Evolutionary conservation across 192 early-diverging fungal genomes (phyloP).

Genomic region (Backusella psychrophila): DNA sequence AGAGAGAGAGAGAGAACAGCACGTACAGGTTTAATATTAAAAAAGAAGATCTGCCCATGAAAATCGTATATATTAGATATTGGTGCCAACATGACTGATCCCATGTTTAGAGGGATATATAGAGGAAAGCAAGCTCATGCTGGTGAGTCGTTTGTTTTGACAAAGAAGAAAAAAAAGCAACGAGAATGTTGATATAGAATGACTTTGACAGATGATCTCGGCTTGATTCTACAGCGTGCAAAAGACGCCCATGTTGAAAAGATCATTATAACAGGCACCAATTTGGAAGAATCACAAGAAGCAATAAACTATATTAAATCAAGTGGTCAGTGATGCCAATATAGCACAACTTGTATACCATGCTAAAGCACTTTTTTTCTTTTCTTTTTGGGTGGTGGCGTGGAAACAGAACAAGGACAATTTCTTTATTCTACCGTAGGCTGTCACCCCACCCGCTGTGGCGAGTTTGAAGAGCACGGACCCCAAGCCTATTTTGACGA

Average conservation of each 20-base stretch:
- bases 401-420: conserved; percentile 21
- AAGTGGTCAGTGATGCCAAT: background rate
- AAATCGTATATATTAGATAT: conserved; percentile 55
- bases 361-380: too few species aligned
- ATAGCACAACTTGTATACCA: too few species aligned
- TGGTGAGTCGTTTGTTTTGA: conserved; percentile 33
- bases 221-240: conserved; percentile 62
- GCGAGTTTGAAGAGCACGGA: conserved; percentile 66
- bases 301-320: conserved; percentile 57
- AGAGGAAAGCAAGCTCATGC: conserved; percentile 72
- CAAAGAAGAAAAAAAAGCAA: background rate
- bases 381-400: background rate
- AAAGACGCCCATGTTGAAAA: conserved; percentile 60
- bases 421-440: conserved; percentile 75
- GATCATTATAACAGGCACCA: conserved; percentile 86
- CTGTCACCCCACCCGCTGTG: conserved; percentile 81
- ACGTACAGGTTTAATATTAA: background rate
- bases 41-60: background rate
- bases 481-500: conserved; percentile 62
- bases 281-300: conserved; percentile 53
- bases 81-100: conserved; percentile 86
- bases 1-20: too few species aligned
- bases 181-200: background rate
- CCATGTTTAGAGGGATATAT: conserved; percentile 81
- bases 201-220: conserved; percentile 57